A percentile compares a stretch with the other conserved stretches of the same genome.
Evolutionary conservation across 2,329 filamentous ascomycete genomes (phyloP).

Genomic region (Pyrenophora tritici-repentis): DNA sequence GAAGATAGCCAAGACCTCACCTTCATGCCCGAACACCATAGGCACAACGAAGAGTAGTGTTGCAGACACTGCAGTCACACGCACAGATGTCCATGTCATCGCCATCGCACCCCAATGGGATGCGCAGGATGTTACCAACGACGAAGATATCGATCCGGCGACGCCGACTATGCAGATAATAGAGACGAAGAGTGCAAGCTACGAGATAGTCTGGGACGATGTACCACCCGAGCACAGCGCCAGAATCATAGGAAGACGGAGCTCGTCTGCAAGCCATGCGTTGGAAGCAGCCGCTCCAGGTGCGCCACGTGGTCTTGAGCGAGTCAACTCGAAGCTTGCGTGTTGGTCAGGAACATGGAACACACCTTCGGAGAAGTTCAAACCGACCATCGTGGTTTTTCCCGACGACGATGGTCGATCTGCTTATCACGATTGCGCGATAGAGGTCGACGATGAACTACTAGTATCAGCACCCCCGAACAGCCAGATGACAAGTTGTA

Average conservation of each 20-base stretch:
- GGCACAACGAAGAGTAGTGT: conserved; percentile 23
- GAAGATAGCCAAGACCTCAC: not conserved
- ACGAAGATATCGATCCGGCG: conserved; percentile 19
- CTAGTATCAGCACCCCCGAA: conserved; percentile 36
- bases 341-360: conserved; percentile 36
- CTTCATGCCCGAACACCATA: conserved; percentile 17
- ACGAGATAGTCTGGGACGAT: conserved; percentile 43
- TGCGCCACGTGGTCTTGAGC: conserved; percentile 29
- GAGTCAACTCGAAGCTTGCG: conserved; percentile 39
- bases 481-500: conserved; percentile 32
- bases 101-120: conserved; percentile 29
- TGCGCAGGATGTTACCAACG: not conserved
- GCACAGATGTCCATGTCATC: conserved; percentile 44
- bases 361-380: conserved; percentile 21
- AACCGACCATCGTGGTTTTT: conserved; percentile 35
- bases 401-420: conserved; percentile 30
- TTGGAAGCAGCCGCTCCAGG: conserved; percentile 18
- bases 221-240: conserved; percentile 18
- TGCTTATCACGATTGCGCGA: conserved; percentile 12
- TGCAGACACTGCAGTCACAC: conserved; percentile 38
- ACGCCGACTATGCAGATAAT: conserved; percentile 43
- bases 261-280: conserved; percentile 27
- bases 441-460: conserved; percentile 30
- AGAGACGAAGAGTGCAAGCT: conserved; percentile 33
- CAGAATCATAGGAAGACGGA: conserved; percentile 13